Base-by-base conservation (phyloP, 345 rosid species). In the Conringia planisiliqua region DNA sequence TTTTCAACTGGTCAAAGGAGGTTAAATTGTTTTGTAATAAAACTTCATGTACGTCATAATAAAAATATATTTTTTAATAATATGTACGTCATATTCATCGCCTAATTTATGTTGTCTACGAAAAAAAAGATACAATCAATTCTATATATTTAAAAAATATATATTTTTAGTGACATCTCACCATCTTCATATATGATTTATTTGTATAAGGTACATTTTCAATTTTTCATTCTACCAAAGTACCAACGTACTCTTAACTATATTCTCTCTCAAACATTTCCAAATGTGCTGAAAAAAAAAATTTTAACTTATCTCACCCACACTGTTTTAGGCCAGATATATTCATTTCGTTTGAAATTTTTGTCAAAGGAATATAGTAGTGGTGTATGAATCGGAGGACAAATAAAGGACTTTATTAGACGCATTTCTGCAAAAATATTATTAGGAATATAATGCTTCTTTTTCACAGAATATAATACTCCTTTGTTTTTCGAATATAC, bases 1-100 rank as follows among this genome's bases (percentile, higher is more conserved):
- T 52, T 54, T 32, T 24, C 13, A 14, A 16, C 5, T 57, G 78
- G 72, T 74, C 73, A 76, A 76, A 68, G 32, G 40, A 43, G 33
- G 40, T 61, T 61, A 38, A 52, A 16, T 62, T 60, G 46, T 29
- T 33, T 48, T 43, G 73, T 48, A 59, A 27, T 74, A 58, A 57
- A 73, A 54, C 29, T 36, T 27, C 42, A 24, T 27, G 56, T 35
- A 66, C 61, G 30, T 74, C 67, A 57, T 9, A 1, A 20, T 20
- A 9, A 33, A 48, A 0, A 32, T 6, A 0, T 6, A 4, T 16
- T 2, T 12, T 62, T 29, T 72, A 26, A 12, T 59, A 12, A n/a
- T 9, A 29, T 52, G 33, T 62, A 9, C 52, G 16, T 62, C 56
- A 20, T 13, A 27, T 10, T 11, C 30, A 26, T 48, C 14, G 36